Evolutionary conservation across 2,329 filamentous ascomycete genomes (phyloP).

Genomic region (Pseudogymnoascus sp.): DNA sequence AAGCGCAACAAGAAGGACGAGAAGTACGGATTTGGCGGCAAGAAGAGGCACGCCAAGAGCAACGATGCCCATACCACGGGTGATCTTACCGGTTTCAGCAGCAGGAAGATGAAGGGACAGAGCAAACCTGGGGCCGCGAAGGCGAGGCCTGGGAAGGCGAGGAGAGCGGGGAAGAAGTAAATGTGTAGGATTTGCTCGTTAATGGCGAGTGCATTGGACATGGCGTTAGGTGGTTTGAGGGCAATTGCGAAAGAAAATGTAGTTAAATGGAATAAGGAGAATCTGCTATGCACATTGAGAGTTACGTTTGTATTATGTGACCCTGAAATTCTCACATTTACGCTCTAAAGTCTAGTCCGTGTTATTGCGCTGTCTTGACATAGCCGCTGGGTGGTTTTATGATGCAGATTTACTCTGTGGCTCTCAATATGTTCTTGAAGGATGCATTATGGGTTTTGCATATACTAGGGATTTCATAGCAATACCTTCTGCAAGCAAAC

Average conservation of each 20-base stretch:
- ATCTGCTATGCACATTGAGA: neutral
- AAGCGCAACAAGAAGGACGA: slow-evolving; percentile 92
- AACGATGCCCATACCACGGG: slow-evolving; percentile 76
- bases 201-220: neutral
- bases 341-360: too few species aligned
- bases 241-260: neutral
- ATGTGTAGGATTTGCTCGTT: neutral
- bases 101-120: slow-evolving; percentile 71
- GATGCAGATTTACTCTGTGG: neutral
- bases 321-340: neutral
- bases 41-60: slow-evolving; percentile 87
- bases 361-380: too few species aligned
- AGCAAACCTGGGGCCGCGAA: slow-evolving; percentile 19
- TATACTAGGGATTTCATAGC: neutral
- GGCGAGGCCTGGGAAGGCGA: slow-evolving; percentile 41
- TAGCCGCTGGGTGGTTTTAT: neutral
- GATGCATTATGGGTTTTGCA: neutral
- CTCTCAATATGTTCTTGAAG: neutral
- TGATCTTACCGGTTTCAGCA: slow-evolving; percentile 72
- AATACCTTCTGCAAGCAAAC: neutral
- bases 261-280: neutral
- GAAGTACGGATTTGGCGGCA: slow-evolving; percentile 92
- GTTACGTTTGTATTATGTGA: neutral
- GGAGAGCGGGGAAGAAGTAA: slow-evolving; percentile 26
- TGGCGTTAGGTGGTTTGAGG: slow-evolving; percentile 1